Evolutionary conservation across 352 stramenopile species (phyloP).

Genomic region (Phytophthora lateralis): DNA sequence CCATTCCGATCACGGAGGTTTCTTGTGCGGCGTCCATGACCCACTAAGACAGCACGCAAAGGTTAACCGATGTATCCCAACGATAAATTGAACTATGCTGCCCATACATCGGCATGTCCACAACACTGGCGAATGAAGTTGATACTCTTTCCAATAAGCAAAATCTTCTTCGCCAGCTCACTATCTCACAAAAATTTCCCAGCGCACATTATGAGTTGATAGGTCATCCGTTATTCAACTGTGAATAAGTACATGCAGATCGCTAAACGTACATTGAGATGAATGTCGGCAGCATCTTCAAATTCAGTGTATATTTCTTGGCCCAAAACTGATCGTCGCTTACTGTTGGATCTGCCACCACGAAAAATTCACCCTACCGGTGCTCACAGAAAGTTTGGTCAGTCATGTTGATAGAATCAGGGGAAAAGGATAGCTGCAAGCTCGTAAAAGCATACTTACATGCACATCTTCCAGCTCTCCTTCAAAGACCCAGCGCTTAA

Average conservation of each 20-base stretch:
- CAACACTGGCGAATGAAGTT: conserved; percentile 98
- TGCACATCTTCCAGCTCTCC: conserved; percentile 85
- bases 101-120: conserved; percentile 84
- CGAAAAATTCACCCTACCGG: conserved; percentile 86
- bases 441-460: conserved; percentile 42
- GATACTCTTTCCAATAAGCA: conserved; percentile 98
- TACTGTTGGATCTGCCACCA: conserved; percentile 74
- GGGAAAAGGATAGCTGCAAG: background rate
- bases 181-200: conserved; percentile 35
- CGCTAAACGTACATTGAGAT: conserved; percentile 70
- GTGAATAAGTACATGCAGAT: background rate
- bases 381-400: background rate
- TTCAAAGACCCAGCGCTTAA: conserved; percentile 89
- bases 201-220: too few relatives aligned
- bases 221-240: background rate
- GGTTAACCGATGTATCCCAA: background rate
- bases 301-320: conserved; percentile 85
- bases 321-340: conserved; percentile 85
- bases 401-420: background rate
- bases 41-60: conserved; percentile 46
- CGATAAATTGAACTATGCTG: background rate
- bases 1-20: conserved; percentile 45
- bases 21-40: conserved; percentile 70
- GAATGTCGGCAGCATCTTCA: conserved; percentile 88
- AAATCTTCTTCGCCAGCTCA: conserved; percentile 92